Conservation (phyloP, 2,329 filamentous ascomycete species). For the Ascochyta pisi region DNA sequence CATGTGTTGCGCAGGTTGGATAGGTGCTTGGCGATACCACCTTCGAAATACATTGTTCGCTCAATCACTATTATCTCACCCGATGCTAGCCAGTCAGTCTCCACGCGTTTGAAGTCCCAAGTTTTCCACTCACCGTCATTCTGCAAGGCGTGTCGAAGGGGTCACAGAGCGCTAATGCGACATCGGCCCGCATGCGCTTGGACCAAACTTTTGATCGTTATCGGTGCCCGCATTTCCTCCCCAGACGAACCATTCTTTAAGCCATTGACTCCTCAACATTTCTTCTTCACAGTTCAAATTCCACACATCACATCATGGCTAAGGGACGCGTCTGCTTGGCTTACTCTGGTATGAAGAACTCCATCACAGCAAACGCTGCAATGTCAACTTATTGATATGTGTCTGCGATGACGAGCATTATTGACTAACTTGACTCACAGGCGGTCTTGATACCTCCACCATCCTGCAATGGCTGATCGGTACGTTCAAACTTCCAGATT, state of each 20-base stretch:
- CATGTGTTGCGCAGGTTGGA: background rate
- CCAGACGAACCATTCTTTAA: conserved; percentile 20
- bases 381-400: background rate
- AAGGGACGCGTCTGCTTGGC: conserved; percentile 58
- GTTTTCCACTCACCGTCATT: conserved; percentile 12
- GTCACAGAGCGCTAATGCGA: conserved; percentile 15
- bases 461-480: conserved; percentile 48
- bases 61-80: background rate
- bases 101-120: background rate
- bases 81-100: conserved; percentile 9
- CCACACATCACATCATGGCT: conserved; percentile 36
- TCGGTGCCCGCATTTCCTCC: conserved; percentile 24
- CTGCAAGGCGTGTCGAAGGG: conserved; percentile 6
- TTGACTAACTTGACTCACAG: conserved; percentile 41
- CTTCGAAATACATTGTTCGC: background rate
- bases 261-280: conserved; percentile 28
- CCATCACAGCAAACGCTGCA: background rate
- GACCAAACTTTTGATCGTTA: conserved; percentile 26
- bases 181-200: conserved; percentile 30
- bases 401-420: conserved; percentile 6
- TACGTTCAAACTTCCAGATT: conserved; percentile 20
- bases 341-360: conserved; percentile 50
- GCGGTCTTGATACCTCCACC: conserved; percentile 66
- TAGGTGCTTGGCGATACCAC: conserved; percentile 15
- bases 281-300: conserved; percentile 11